These are phyloP conservation scores for Penicillium decumbens DNA, from an alignment of 2,329 filamentous ascomycete species.

Conservation along the genomic window DNA sequence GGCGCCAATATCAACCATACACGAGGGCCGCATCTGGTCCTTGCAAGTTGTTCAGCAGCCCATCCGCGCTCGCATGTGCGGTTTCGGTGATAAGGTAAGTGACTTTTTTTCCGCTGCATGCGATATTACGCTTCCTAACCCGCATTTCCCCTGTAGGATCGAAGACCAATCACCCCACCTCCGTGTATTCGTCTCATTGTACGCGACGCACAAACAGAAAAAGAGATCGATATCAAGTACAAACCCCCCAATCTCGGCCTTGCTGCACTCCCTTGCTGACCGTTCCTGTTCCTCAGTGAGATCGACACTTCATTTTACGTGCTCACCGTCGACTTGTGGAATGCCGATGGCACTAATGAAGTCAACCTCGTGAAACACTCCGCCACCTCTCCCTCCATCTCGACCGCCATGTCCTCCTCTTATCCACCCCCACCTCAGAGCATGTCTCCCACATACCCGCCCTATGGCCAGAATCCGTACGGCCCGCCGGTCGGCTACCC, in stretches of 20 bases:
- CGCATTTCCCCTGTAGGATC: constrained; percentile 58
- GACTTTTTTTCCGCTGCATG: background rate
- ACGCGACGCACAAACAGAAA: constrained; percentile 65
- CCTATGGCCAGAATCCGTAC: constrained; percentile 40
- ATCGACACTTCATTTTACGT: constrained; percentile 66
- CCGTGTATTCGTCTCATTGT: constrained; percentile 84
- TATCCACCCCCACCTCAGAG: constrained; percentile 55
- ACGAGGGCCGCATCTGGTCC: constrained; percentile 49
- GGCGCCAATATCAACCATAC: constrained; percentile 39
- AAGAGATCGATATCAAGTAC: constrained; percentile 80
- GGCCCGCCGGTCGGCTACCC: constrained; percentile 38
- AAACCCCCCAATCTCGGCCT: constrained; percentile 25
- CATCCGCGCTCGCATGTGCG: constrained; percentile 91
- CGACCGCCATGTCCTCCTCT: constrained; percentile 71
- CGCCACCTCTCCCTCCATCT: constrained; percentile 68
- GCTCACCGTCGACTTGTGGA: constrained; percentile 66
- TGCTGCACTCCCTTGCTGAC: constrained; percentile 1
- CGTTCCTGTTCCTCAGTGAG: constrained; percentile 52
- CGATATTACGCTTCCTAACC: constrained; percentile 3
- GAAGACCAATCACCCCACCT: constrained; percentile 90
- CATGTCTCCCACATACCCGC: constrained; percentile 34
- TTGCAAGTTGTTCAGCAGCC: constrained; percentile 86
- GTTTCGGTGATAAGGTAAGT: constrained; percentile 91
- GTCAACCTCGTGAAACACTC: constrained; percentile 66
- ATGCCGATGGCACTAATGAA: constrained; percentile 55